phyloP scores from a whole-genome alignment of 345 rosid species.

The Pistacia atlantica region DNA sequence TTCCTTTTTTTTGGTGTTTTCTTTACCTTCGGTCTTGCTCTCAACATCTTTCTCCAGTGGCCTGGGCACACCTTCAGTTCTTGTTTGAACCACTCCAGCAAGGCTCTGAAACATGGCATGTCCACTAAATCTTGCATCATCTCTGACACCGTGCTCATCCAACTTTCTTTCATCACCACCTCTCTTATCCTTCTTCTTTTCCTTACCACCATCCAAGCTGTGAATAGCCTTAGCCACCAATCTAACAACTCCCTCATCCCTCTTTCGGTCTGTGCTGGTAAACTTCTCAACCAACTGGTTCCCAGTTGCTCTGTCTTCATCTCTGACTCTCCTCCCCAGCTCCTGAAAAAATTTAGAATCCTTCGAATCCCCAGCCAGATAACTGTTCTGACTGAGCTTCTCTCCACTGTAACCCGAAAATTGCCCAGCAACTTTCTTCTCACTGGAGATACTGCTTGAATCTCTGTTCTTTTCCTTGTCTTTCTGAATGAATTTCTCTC shows the following conservation, averaged over 20 bases:
- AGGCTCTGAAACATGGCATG: conserved; percentile 28
- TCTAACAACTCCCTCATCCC: conserved; percentile 37
- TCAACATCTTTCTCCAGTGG: conserved; percentile 28
- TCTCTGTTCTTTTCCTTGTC: conserved; percentile 35
- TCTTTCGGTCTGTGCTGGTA: conserved; percentile 27
- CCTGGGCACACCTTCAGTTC: conserved; percentile 30
- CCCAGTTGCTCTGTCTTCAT: conserved; percentile 34
- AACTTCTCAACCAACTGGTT: conserved; percentile 34
- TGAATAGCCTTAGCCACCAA: conserved; percentile 25
- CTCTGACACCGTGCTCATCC: conserved; percentile 32
- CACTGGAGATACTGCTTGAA: conserved; percentile 31
- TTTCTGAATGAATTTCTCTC: conserved; percentile 30
- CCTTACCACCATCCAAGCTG: conserved; percentile 33
- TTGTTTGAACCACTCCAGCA: conserved; percentile 32
- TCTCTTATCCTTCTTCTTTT: conserved; percentile 34
- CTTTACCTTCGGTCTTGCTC: conserved; percentile 36
- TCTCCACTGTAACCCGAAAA: conserved; percentile 35
- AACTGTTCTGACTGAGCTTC: conserved; percentile 30
- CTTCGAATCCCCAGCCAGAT: conserved; percentile 21
- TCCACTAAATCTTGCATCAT: conserved; percentile 29
- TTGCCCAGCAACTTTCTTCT: conserved; percentile 30
- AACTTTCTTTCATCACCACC: conserved; percentile 29
- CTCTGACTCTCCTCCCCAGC: conserved; percentile 41
- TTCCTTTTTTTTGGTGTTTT: conserved; percentile 37
- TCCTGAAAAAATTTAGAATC: conserved; percentile 41